Percentiles rank a stretch among this genome's conserved stretches.
phyloP scores from a whole-genome alignment of 371 early-diverging fungal genomes.

The Mortierella polycephala region DNA sequence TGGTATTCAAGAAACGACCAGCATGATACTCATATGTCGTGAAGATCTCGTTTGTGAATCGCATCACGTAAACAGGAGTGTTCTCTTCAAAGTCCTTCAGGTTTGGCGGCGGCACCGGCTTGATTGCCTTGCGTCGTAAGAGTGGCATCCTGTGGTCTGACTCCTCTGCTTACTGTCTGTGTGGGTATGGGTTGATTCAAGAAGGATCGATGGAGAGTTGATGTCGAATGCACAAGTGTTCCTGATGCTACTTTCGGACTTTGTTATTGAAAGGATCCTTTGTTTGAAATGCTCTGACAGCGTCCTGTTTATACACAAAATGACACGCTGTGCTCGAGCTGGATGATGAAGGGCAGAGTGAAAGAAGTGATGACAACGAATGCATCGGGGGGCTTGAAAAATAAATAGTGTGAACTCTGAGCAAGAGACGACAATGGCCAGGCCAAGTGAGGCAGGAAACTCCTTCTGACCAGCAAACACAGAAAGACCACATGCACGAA shows the following conservation, averaged over 20 bases:
- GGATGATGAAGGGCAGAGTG: not conserved
- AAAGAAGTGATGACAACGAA: too few species aligned
- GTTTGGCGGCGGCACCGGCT: constrained; percentile 58
- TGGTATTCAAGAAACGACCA: not conserved
- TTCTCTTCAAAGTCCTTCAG: constrained; percentile 59
- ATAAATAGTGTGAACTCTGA: too few species aligned
- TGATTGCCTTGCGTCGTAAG: constrained; percentile 65
- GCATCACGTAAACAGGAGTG: constrained; percentile 78
- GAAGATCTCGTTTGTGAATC: constrained; percentile 86
- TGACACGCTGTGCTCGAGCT: not conserved
- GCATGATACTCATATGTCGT: constrained; percentile 80
- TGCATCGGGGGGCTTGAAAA: too few species aligned
- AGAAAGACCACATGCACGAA: too few species aligned
- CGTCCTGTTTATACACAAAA: not conserved
- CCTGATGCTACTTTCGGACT: too few species aligned
- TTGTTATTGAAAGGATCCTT: too few species aligned
- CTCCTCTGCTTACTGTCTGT: too few species aligned
- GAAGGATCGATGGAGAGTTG: not conserved
- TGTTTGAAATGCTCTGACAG: too few species aligned
- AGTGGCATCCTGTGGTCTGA: constrained; percentile 62
- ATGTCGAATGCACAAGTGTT: too few species aligned
- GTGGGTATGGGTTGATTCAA: not conserved
- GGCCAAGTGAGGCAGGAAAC: too few species aligned
- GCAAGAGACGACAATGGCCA: too few species aligned
- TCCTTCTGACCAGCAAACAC: too few species aligned